These are phyloP conservation scores for Francoa sonchifolia DNA, from an alignment of 441 rosid species.

Conservation along the genomic window DNA sequence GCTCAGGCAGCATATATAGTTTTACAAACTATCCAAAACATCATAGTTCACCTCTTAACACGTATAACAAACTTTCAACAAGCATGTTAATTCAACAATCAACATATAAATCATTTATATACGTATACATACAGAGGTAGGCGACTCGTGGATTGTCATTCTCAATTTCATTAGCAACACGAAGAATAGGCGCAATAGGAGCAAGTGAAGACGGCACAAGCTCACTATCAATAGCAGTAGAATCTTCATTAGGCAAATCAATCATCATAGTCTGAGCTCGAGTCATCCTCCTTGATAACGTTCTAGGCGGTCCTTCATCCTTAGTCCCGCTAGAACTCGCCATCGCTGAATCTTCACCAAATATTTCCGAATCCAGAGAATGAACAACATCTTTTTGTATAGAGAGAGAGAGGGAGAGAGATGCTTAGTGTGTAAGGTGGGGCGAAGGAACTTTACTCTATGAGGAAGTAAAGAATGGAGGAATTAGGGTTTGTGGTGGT, in stretches of 20 bases:
- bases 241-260: constrained; percentile 40
- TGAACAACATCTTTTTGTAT: constrained; percentile 7
- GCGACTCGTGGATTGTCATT: constrained; percentile 64
- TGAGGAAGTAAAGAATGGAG: constrained; percentile 43
- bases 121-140: constrained; percentile 51
- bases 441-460: constrained; percentile 44
- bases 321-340: constrained; percentile 72
- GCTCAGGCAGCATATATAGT: too few species aligned
- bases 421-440: constrained; percentile 57
- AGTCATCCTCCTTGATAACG: constrained; percentile 33
- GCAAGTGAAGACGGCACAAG: constrained; percentile 81
- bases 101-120: background rate
- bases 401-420: constrained; percentile 12
- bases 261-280: constrained; percentile 41
- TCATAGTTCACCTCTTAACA: too few species aligned
- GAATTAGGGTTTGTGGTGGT: background rate
- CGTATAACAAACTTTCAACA: background rate
- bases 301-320: constrained; percentile 23
- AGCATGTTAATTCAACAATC: background rate
- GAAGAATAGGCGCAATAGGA: constrained; percentile 54
- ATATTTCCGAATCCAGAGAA: background rate
- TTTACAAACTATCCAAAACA: too few species aligned
- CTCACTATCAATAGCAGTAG: constrained; percentile 52
- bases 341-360: constrained; percentile 20
- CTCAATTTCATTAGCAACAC: constrained; percentile 82